phyloP scores from a whole-genome alignment of 495 filamentous ascomycete species.

The Aspergillus sparsus region DNA sequence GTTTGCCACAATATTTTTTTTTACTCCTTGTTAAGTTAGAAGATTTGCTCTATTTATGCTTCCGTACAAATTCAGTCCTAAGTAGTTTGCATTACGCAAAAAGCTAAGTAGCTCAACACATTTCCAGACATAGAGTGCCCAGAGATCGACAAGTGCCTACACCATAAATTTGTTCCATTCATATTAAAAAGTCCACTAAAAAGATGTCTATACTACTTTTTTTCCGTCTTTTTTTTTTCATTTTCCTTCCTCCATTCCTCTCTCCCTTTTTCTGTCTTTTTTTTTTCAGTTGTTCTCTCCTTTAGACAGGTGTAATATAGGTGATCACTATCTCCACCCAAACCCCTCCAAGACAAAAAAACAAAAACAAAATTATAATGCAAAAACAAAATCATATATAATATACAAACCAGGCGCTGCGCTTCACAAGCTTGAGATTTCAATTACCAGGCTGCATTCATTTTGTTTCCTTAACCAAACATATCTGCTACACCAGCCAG shows the following conservation, averaged over 20 bases:
- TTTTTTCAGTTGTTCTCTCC: background rate
- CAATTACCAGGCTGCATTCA: background rate
- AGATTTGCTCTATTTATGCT: background rate
- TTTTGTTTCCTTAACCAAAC: constrained; percentile 53
- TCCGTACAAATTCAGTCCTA: background rate
- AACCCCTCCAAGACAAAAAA: background rate
- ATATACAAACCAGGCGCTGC: constrained; percentile 12
- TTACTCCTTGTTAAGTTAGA: background rate
- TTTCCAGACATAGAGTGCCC: background rate
- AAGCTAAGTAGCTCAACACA: background rate
- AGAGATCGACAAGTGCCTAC: background rate
- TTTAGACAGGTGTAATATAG: no score
- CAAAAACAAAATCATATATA: background rate
- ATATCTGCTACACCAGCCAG: constrained; percentile 67
- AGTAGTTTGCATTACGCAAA: no score
- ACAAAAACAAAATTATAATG: background rate
- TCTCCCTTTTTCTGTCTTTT: background rate
- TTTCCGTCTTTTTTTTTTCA: background rate
- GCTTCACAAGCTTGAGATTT: background rate
- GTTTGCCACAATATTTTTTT: constrained; percentile 32
- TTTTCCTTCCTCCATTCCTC: no score
- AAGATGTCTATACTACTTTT: constrained; percentile 21
- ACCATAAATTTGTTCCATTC: background rate
- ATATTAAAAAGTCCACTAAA: background rate
- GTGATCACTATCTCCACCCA: no score